Evolutionary conservation across 2,329 filamentous ascomycete genomes (phyloP).

Genomic region (Aureobasidium sp.): DNA sequence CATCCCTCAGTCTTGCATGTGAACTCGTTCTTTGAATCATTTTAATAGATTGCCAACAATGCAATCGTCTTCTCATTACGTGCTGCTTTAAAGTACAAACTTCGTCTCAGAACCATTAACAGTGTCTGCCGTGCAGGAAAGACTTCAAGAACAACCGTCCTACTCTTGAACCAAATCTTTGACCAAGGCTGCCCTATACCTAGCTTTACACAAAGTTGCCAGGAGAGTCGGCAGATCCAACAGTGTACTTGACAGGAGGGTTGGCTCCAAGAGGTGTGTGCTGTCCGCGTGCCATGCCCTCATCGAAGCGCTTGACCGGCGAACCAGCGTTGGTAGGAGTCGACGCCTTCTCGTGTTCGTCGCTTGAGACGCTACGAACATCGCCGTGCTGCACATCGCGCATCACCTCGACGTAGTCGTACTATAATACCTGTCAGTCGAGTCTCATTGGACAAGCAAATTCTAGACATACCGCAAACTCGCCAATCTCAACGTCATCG

Average conservation of each 20-base stretch:
- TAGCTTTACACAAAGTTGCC: not conserved
- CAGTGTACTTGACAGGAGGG: not conserved
- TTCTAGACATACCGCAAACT: constrained; percentile 60
- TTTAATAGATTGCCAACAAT: not conserved
- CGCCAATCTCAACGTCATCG: constrained; percentile 83
- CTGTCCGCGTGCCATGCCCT: not conserved
- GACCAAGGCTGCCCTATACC: not conserved
- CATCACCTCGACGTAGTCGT: constrained; percentile 82
- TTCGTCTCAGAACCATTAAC: not conserved
- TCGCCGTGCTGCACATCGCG: constrained; percentile 49
- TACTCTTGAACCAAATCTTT: not conserved
- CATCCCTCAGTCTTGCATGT: too few relatives aligned
- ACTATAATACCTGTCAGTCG: constrained; percentile 33
- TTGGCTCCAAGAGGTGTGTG: constrained; percentile 8
- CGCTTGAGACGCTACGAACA: not conserved
- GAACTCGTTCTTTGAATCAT: too few relatives aligned
- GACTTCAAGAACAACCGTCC: not conserved
- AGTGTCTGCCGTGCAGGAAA: not conserved
- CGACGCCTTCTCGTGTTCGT: constrained; percentile 7
- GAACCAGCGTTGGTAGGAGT: constrained; percentile 1
- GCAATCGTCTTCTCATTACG: not conserved
- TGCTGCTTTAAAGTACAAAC: not conserved
- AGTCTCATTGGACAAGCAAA: not conserved
- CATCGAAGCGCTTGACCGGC: not conserved
- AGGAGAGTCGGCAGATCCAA: not conserved